Evolutionary conservation across 345 rosid genomes (phyloP), one percentile per base, ranked within the genome.

Genomic region (Citrus inodora): DNA sequence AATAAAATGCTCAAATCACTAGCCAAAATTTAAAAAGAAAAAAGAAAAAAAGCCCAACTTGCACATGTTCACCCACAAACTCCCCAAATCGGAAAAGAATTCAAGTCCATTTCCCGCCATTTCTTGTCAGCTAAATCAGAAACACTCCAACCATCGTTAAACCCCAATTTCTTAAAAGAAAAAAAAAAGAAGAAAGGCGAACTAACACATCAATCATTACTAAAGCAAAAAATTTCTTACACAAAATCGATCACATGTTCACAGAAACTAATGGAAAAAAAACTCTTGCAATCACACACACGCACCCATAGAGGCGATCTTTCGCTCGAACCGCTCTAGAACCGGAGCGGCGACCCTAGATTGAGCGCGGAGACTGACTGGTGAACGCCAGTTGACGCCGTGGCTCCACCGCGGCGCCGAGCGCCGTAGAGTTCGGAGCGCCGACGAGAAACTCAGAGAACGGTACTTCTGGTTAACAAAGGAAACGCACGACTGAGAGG

Each of bases 291-390:
- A 64, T 68, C 22, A 59, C 13, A 42, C 69, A 14, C 58, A 76
- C 79, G 64, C 79, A 76, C 79, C 93, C 68, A 85, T 81, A 58
- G 93, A 80, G 7, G 94, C 87, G 65, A 91, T 87, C 80, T 82
- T 90, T 11, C 94, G 73, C 68, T 86, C 85, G 42, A 93, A 86
- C 25, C 53, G 86, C 81, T 88, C 91, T 67, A 87, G 58, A 13
- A 80, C 78, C 1, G 95, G 88, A 77, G 83, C 67, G 0, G 74
- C 65, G 9, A 27, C 80, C 83, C 94, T 83, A 55, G 78, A 59
- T 78, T 85, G 93, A 67, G 86, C 80, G 32, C 91, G 90, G 28
- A 85, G 89, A 62, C 85, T 85, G 70, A 40, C 67, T 24, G 87
- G 87, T 1, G 87, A 83, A 6, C 82, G 32, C 89, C 89, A 86